Evolutionary conservation across 140 eudicot species (phyloP), one percentile per base, ranked within the genome.

Genomic region (Flaveria floridana): DNA sequence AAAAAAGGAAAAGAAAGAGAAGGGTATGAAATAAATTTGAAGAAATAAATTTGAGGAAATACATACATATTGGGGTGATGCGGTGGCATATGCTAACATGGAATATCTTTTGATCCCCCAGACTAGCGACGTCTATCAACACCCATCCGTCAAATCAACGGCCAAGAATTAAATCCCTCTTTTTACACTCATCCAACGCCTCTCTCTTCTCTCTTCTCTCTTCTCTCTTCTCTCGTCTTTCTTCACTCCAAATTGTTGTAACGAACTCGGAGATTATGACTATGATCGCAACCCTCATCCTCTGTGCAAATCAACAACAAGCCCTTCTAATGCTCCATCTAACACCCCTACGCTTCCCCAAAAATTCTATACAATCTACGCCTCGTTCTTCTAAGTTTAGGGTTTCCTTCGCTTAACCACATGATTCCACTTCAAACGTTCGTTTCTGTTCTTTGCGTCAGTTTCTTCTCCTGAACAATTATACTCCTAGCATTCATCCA

Each of bases 381-480:
- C 89, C 84, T 65, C 91, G 82, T 15, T 68, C 77, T 65, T 89
- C 94, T 85, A 89, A 86, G 87, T 91, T 89, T 79, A 79, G 80
- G 85, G 65, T 64, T 78, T 75, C 37, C 68, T 26, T 68, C 64
- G 48, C 9, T 34, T 69, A 58, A 61, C 21, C 41, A 14, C 46
- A 42, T 11, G 55, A 20, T 50, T 82, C 28, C 7, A 23, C 53
- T n/a, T 25, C 51, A 18, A 0, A 3, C 23, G 10, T 55, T 41
- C 39, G 50, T 70, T 75, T 58, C 37, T 13, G 47, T 41, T 46
- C 8, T 42, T 25, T 34, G 2, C 73, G 52, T 53, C 46, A 16
- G 11, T 42, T 52, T 80, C 34, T 14, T 34, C 74, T 72, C 73
- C 65, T 19, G 71, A 74, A 76, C 71, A 76, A 39, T 64, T 66